Conservation (phyloP, 345 rosid species). For the Punica granatum region DNA sequence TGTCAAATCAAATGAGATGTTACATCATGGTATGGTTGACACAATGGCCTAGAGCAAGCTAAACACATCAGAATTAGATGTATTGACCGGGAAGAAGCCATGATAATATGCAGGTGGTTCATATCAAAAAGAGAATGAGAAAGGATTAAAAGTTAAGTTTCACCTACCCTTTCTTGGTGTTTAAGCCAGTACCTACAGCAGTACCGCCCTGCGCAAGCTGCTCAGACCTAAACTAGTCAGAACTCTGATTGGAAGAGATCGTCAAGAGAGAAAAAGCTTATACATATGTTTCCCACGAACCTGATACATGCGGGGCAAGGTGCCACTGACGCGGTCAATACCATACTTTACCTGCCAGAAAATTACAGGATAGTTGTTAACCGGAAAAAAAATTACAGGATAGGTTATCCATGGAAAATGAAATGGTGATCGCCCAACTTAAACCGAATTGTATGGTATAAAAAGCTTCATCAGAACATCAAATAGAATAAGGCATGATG, state of each 20-base stretch:
- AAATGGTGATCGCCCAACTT: not conserved
- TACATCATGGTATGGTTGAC: not conserved
- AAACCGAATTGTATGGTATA: not conserved
- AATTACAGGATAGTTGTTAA: not conserved
- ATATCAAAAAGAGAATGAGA: not conserved
- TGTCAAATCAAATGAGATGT: not conserved
- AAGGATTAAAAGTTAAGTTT: slow-evolving; percentile 1
- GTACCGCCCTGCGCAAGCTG: slow-evolving; percentile 99
- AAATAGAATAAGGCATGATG: not conserved
- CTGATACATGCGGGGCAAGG: slow-evolving; percentile 88
- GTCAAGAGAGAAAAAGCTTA: slow-evolving; percentile 8
- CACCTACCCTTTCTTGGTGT: slow-evolving; percentile 89
- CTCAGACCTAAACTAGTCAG: slow-evolving; percentile 34
- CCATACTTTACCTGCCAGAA: slow-evolving; percentile 74
- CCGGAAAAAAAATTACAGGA: slow-evolving; percentile 8
- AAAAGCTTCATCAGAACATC: not conserved
- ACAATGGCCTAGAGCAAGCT: not conserved
- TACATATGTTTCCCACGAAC: slow-evolving; percentile 26
- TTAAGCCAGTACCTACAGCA: slow-evolving; percentile 97
- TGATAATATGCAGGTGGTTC: not conserved
- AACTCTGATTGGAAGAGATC: slow-evolving; percentile 6
- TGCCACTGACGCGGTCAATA: slow-evolving; percentile 57
- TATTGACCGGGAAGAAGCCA: not conserved
- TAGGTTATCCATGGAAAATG: not conserved
- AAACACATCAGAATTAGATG: not conserved